Evolutionary conservation across 2,329 filamentous ascomycete genomes (phyloP).

Genomic region (Fusarium pseudocircinatum): DNA sequence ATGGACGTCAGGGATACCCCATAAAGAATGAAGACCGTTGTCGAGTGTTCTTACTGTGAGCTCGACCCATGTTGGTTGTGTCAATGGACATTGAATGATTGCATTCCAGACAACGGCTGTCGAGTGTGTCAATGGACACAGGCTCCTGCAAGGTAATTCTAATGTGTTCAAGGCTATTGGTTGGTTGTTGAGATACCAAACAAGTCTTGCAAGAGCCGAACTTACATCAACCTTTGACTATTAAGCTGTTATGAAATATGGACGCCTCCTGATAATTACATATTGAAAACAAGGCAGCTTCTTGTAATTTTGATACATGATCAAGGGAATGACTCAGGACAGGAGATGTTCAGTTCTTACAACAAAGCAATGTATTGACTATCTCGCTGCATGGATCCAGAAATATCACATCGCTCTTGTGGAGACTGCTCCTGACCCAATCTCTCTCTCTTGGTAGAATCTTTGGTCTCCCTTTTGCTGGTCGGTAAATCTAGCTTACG

Average conservation of each 20-base stretch:
- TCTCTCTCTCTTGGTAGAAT: background rate
- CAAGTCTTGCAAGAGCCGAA: background rate
- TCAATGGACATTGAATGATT: background rate
- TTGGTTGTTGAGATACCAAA: background rate
- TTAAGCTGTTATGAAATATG: background rate
- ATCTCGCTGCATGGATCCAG: background rate
- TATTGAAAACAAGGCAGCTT: background rate
- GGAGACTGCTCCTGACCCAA: background rate
- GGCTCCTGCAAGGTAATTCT: background rate
- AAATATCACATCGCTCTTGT: background rate
- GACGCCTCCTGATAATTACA: background rate
- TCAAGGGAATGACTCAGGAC: background rate
- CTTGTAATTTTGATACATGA: background rate
- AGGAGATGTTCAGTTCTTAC: background rate
- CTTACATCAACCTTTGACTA: background rate
- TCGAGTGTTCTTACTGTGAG: background rate
- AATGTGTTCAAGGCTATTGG: background rate
- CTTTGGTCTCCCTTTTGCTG: background rate
- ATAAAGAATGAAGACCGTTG: conserved; percentile 22
- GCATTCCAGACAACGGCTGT: background rate
- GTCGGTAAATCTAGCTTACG: too few species aligned
- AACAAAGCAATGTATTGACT: background rate
- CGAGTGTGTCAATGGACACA: background rate
- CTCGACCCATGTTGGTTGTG: background rate
- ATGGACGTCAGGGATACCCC: conserved; percentile 33